Evolutionary conservation across 352 stramenopile genomes (phyloP).

Genomic region (Globisporangium nagaii): DNA sequence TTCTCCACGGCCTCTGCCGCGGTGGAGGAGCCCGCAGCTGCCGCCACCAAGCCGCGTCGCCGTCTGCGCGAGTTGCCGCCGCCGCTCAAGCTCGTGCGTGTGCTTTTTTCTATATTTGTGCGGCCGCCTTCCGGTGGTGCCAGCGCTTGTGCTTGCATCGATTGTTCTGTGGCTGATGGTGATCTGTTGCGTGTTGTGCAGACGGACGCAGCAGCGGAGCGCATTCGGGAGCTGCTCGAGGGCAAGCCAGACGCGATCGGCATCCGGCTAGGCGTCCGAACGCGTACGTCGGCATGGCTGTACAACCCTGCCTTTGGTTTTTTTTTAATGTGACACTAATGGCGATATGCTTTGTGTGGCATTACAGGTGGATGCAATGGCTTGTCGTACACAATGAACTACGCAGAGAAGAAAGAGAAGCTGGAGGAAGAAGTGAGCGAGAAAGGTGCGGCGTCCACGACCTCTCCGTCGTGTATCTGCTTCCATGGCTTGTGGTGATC

Average conservation of each 20-base stretch:
- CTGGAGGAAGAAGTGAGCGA: slow-evolving; percentile 93
- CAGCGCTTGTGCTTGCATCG: background rate
- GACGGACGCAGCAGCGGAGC: slow-evolving; percentile 83
- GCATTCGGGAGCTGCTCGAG: slow-evolving; percentile 83
- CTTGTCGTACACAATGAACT: slow-evolving; percentile 99
- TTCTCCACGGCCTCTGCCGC: slow-evolving; percentile 33
- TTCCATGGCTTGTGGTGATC: no score
- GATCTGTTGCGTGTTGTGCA: slow-evolving; percentile 17
- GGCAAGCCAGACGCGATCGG: slow-evolving; percentile 89
- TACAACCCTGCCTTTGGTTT: no score
- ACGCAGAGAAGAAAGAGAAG: slow-evolving; percentile 93
- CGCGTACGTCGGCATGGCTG: slow-evolving; percentile 60
- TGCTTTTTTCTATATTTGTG: background rate
- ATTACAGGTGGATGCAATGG: slow-evolving; percentile 95
- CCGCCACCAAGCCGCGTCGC: slow-evolving; percentile 30
- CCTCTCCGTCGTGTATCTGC: no score
- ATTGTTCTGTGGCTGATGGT: background rate
- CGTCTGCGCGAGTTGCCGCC: slow-evolving; percentile 64
- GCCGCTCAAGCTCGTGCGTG: slow-evolving; percentile 65
- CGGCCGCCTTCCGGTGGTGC: background rate
- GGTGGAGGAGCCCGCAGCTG: slow-evolving; percentile 17
- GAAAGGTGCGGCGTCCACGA: slow-evolving; percentile 58
- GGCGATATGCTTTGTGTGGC: background rate
- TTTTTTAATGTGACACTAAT: no score
- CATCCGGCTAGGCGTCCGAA: slow-evolving; percentile 95